Evolutionary conservation across 2,329 filamentous ascomycete genomes (phyloP).

Genomic region (Trichoderma cornu-damae): DNA sequence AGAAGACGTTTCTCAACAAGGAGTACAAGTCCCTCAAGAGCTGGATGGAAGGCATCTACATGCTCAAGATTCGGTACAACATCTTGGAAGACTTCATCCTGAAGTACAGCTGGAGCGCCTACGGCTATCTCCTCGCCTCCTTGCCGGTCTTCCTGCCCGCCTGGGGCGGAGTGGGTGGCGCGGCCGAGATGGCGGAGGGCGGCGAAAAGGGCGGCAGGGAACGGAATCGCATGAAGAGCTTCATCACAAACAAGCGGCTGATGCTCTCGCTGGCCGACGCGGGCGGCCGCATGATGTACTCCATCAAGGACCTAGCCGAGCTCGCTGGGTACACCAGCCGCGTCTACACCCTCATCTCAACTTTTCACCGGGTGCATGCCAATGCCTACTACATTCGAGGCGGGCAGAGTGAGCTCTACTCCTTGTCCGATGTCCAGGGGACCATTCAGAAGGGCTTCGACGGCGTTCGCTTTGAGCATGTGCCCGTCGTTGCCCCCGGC

Average conservation of each 20-base stretch:
- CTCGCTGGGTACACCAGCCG: conserved; percentile 92
- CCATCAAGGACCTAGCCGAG: conserved; percentile 95
- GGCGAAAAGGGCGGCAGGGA: conserved; percentile 57
- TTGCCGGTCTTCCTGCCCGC: conserved; percentile 90
- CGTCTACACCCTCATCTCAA: conserved; percentile 92
- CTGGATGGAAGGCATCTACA: conserved; percentile 99
- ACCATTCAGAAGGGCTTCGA: conserved; percentile 94
- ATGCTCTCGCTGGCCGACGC: conserved; percentile 97
- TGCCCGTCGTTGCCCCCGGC: conserved; percentile 83
- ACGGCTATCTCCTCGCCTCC: conserved; percentile 89
- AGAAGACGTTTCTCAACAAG: conserved; percentile 84
- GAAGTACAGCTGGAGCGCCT: conserved; percentile 98
- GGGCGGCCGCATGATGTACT: conserved; percentile 98
- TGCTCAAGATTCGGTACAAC: conserved; percentile 95
- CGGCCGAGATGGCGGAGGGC: conserved; percentile 57
- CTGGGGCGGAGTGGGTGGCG: conserved; percentile 80
- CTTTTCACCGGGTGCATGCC: conserved; percentile 87
- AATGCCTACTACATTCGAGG: conserved; percentile 70
- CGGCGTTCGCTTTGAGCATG: conserved; percentile 85
- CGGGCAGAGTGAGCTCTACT: conserved; percentile 75
- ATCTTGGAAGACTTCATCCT: conserved; percentile 97
- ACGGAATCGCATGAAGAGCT: conserved; percentile 89
- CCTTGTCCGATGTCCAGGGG: conserved; percentile 84
- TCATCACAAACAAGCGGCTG: conserved; percentile 97
- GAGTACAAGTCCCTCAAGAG: conserved; percentile 89